phyloP scores from a whole-genome alignment of 305 asterid species.

The Salvia sclarea region DNA sequence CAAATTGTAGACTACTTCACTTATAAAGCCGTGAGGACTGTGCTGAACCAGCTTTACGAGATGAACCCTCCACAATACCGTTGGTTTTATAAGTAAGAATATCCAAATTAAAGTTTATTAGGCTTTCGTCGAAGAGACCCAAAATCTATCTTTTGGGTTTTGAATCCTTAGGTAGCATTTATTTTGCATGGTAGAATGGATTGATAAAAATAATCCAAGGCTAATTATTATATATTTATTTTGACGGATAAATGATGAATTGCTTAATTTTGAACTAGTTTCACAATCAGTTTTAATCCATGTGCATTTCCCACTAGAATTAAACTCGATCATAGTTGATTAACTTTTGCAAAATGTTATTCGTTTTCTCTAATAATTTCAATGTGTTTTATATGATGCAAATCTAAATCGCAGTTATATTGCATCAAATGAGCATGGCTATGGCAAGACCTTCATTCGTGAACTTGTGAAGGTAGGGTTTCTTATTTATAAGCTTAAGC shows the following conservation, averaged over 20 bases:
- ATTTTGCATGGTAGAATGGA: no score
- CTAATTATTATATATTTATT: no score
- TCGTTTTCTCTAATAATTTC: no score
- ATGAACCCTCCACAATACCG: slow-evolving; percentile 85
- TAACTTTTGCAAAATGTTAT: background rate
- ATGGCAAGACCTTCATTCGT: slow-evolving; percentile 76
- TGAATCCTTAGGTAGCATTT: no score
- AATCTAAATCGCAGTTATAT: slow-evolving; percentile 50
- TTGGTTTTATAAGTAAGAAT: slow-evolving; percentile 77
- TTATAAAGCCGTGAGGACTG: slow-evolving; percentile 85
- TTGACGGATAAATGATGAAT: no score
- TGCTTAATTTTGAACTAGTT: no score
- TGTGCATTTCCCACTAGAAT: no score
- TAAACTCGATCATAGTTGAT: background rate
- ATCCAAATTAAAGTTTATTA: no score
- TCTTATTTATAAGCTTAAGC: background rate
- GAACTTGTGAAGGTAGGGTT: slow-evolving; percentile 69
- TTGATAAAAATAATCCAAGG: no score
- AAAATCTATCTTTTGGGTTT: no score
- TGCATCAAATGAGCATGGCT: slow-evolving; percentile 58
- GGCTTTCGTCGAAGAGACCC: no score
- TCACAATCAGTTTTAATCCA: no score
- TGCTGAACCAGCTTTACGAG: slow-evolving; percentile 80
- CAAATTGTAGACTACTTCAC: slow-evolving; percentile 73
- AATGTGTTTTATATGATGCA: background rate